phyloP scores from a whole-genome alignment of 1,284 basidiomycete species.

The Heterobasidion occidentale region DNA sequence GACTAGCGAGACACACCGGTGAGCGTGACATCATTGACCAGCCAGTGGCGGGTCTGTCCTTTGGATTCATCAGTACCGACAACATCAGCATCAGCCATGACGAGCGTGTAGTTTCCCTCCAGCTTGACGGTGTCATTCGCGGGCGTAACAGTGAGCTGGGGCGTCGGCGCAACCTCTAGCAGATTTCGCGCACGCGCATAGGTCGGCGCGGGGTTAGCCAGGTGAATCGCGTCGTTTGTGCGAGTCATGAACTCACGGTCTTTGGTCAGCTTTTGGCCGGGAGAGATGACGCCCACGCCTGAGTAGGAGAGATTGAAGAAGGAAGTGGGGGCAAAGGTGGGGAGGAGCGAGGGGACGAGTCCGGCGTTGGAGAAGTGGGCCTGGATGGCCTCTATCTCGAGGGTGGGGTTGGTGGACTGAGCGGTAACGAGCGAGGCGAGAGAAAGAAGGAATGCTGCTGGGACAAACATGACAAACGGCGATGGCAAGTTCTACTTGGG shows the following conservation, averaged over 20 bases:
- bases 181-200: too few species aligned
- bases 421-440: slow-evolving; percentile 31
- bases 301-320: slow-evolving; percentile 45
- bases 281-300: slow-evolving; percentile 38
- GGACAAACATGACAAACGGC: slow-evolving; percentile 21
- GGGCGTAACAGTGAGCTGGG: slow-evolving; percentile 38
- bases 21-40: slow-evolving; percentile 60
- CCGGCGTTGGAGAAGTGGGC: slow-evolving; percentile 53
- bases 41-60: slow-evolving; percentile 72
- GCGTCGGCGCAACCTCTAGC: slow-evolving; percentile 46
- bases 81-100: slow-evolving; percentile 64
- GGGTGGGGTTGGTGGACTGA: slow-evolving; percentile 26
- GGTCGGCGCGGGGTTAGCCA: too few species aligned
- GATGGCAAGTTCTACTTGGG: neutral
- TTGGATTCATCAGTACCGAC: slow-evolving; percentile 46
- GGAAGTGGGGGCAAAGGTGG: slow-evolving; percentile 49
- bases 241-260: slow-evolving; percentile 29
- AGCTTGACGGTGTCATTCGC: slow-evolving; percentile 37
- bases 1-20: slow-evolving; percentile 22
- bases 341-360: slow-evolving; percentile 50
- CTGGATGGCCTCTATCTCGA: slow-evolving; percentile 44
- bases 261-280: slow-evolving; percentile 53
- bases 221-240: slow-evolving; percentile 11
- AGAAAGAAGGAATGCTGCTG: slow-evolving; percentile 22
- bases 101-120: slow-evolving; percentile 49